A percentile compares a stretch with the other conserved stretches of the same genome.
Conservation (phyloP, 345 rosid species). For the Pistacia vera region DNA sequence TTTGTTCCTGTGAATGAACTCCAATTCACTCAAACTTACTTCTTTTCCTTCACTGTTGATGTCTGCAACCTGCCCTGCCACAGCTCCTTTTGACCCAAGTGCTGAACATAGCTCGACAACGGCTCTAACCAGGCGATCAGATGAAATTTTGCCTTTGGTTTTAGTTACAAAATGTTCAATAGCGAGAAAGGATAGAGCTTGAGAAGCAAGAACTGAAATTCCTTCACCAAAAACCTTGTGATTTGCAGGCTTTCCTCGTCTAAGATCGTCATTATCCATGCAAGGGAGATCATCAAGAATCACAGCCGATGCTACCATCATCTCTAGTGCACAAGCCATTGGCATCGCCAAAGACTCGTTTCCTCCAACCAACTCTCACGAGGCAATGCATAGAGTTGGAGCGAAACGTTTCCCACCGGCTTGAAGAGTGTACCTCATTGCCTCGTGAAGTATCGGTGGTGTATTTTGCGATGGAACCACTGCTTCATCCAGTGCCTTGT, state of each 20-base stretch:
- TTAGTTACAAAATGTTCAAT: conserved; percentile 46
- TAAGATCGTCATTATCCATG: conserved; percentile 64
- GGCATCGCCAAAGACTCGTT: conserved; percentile 45
- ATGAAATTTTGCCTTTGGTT: conserved; percentile 21
- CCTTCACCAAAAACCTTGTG: conserved; percentile 57
- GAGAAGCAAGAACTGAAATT: conserved; percentile 54
- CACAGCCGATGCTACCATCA: conserved; percentile 60
- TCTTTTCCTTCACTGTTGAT: conserved; percentile 45
- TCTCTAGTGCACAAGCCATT: conserved; percentile 66
- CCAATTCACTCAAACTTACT: conserved; percentile 28
- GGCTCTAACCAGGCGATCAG: conserved; percentile 36
- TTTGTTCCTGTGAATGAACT: conserved; percentile 40
- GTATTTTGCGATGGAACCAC: conserved; percentile 42
- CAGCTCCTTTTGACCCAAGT: conserved; percentile 46
- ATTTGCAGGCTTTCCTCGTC: conserved; percentile 61
- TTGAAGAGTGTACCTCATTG: conserved; percentile 67
- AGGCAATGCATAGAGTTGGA: conserved; percentile 58
- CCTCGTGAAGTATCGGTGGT: conserved; percentile 51
- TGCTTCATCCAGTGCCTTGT: conserved; percentile 56
- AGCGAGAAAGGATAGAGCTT: conserved; percentile 55
- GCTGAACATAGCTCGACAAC: conserved; percentile 49
- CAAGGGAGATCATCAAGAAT: conserved; percentile 72
- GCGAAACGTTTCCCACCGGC: conserved; percentile 63
- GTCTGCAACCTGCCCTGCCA: conserved; percentile 58
- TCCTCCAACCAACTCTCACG: conserved; percentile 69